These are phyloP conservation scores for Bruguiera sexangula DNA, from an alignment of 345 rosid species.

Conservation along the genomic window DNA sequence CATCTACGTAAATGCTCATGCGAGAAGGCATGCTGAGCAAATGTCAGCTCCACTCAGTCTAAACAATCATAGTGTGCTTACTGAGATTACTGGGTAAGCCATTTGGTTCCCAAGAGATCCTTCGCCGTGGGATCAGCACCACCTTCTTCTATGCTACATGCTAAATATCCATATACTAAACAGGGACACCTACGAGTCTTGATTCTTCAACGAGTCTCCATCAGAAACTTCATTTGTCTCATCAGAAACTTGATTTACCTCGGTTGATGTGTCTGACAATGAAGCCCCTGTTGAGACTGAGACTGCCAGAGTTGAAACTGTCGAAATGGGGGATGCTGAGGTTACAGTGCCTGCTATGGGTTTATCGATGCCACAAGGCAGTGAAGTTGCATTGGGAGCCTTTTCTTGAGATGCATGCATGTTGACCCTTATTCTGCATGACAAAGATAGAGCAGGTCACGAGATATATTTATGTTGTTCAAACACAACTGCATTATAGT, in stretches of 20 bases:
- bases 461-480: not conserved
- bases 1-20: not conserved
- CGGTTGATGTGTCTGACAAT: slow-evolving; percentile 15
- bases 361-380: slow-evolving; percentile 28
- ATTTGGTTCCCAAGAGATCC: no score
- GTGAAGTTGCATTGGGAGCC: slow-evolving; percentile 32
- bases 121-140: no score
- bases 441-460: not conserved
- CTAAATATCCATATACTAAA: slow-evolving; percentile 1
- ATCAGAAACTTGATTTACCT: slow-evolving; percentile 7
- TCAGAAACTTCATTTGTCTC: no score
- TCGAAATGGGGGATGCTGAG: slow-evolving; percentile 19
- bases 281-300: slow-evolving; percentile 21
- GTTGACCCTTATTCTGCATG: not conserved
- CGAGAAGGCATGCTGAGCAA: not conserved
- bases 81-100: not conserved
- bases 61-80: no score
- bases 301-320: slow-evolving; percentile 17
- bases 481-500: not conserved
- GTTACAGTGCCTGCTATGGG: slow-evolving; percentile 28
- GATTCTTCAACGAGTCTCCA: slow-evolving; percentile 18
- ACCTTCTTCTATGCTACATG: not conserved
- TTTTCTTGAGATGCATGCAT: slow-evolving; percentile 16
- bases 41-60: not conserved
- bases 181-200: slow-evolving; percentile 7